phyloP scores from a whole-genome alignment of 306 rosid species.

The Sphenostylis stenocarpa region DNA sequence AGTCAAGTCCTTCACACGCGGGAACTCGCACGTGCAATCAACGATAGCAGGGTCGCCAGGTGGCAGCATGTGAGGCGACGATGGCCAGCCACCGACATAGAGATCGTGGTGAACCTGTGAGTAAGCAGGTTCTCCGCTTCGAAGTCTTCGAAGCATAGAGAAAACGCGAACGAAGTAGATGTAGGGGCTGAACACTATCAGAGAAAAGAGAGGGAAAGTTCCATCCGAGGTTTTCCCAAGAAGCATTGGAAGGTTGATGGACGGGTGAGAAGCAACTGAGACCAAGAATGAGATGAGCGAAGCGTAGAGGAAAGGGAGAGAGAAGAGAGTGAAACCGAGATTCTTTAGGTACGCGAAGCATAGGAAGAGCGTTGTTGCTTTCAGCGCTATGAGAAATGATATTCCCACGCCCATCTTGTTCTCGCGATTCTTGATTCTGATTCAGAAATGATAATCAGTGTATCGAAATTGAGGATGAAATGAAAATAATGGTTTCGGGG shows the following conservation, averaged over 20 bases:
- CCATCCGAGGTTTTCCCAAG: conserved; percentile 77
- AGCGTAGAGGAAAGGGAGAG: conserved; percentile 70
- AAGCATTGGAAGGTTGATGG: conserved; percentile 72
- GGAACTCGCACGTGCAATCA: conserved; percentile 93
- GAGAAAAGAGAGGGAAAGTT: conserved; percentile 61
- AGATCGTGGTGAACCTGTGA: conserved; percentile 59
- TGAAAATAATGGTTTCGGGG: too few relatives aligned
- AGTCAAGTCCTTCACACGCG: conserved; percentile 48
- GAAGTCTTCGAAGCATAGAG: conserved; percentile 59
- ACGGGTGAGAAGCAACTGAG: conserved; percentile 75
- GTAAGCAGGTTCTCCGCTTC: conserved; percentile 66
- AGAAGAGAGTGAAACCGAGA: conserved; percentile 45
- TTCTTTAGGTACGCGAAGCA: conserved; percentile 49
- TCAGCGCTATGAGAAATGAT: conserved; percentile 62
- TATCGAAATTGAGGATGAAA: too few relatives aligned
- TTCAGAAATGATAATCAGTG: too few relatives aligned
- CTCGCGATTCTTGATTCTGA: neutral
- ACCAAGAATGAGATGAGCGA: conserved; percentile 55
- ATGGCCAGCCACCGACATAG: conserved; percentile 93
- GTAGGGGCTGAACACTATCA: conserved; percentile 71
- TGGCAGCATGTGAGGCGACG: conserved; percentile 65
- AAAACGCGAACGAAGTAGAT: conserved; percentile 67
- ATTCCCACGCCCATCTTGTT: conserved; percentile 65
- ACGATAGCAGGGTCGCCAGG: conserved; percentile 78
- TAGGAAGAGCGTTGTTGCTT: conserved; percentile 45